A percentile compares a stretch with the other conserved stretches of the same genome.
phyloP scores from a whole-genome alignment of 805 yeast species.

The Nakazawaea populi region DNA sequence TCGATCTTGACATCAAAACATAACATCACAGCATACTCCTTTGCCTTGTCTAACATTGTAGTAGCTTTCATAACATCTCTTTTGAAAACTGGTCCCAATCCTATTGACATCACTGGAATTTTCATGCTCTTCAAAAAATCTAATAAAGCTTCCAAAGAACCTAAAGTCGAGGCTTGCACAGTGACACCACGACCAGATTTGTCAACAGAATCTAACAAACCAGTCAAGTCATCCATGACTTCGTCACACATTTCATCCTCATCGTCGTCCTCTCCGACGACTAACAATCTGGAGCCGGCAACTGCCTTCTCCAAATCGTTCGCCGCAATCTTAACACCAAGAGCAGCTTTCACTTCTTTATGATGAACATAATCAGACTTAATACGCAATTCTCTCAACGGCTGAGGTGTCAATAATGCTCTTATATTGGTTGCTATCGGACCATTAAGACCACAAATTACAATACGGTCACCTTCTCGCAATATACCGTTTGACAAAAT shows the following conservation, averaged over 20 bases:
- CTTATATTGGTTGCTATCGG: constrained; percentile 96
- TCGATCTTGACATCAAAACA: constrained; percentile 97
- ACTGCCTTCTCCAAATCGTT: constrained; percentile 97
- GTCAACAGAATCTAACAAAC: constrained; percentile 90
- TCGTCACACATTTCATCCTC: constrained; percentile 97
- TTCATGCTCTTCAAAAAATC: constrained; percentile 98
- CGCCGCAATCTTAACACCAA: constrained; percentile 98
- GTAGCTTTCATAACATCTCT: constrained; percentile 98
- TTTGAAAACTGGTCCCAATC: constrained; percentile 96
- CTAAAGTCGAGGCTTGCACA: constrained; percentile 97
- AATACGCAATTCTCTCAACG: constrained; percentile 90
- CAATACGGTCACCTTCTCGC: constrained; percentile 92
- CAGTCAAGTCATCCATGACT: constrained; percentile 97
- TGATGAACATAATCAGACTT: constrained; percentile 96
- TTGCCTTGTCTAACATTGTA: constrained; percentile 95
- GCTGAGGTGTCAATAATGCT: constrained; percentile 96
- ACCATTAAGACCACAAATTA: constrained; percentile 96
- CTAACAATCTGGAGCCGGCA: constrained; percentile 94
- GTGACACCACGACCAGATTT: constrained; percentile 94
- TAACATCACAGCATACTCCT: constrained; percentile 94
- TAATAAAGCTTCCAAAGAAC: constrained; percentile 93
- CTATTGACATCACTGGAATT: constrained; percentile 98
- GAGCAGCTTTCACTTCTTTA: constrained; percentile 97
- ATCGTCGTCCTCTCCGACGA: constrained; percentile 95
- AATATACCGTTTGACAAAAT: constrained; percentile 94